Evolutionary conservation across 805 yeast species (phyloP).

Genomic region (Nakazawaea ishiwadae): DNA sequence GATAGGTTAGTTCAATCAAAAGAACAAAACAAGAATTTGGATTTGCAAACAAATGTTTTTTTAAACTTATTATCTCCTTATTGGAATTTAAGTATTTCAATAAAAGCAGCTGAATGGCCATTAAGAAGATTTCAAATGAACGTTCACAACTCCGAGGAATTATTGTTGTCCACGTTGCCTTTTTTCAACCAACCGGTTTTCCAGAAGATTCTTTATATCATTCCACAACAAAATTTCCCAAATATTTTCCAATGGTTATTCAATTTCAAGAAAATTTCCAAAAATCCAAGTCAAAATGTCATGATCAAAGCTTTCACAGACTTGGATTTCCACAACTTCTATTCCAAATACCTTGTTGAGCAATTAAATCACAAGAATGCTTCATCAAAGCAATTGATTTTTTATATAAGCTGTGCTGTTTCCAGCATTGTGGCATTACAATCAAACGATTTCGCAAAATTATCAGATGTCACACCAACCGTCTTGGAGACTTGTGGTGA

Average conservation of each 20-base stretch:
- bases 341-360: constrained; percentile 49
- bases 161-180: constrained; percentile 74
- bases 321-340: constrained; percentile 59
- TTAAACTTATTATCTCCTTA: constrained; percentile 71
- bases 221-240: constrained; percentile 62
- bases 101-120: constrained; percentile 90
- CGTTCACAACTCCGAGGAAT: constrained; percentile 67
- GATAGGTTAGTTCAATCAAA: constrained; percentile 80
- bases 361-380: constrained; percentile 50
- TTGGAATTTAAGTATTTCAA: constrained; percentile 68
- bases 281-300: constrained; percentile 62
- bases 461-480: constrained; percentile 49
- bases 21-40: constrained; percentile 72
- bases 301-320: constrained; percentile 74
- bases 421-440: constrained; percentile 64
- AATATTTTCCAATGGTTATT: constrained; percentile 68
- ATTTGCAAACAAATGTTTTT: constrained; percentile 71
- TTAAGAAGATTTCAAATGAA: constrained; percentile 87
- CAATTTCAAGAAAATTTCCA: constrained; percentile 60
- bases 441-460: constrained; percentile 30
- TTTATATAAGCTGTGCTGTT: constrained; percentile 70
- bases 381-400: constrained; percentile 68
- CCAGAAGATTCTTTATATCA: constrained; percentile 66
- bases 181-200: constrained; percentile 73
- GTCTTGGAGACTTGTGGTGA: constrained; percentile 56